Evolutionary conservation across 108 stramenopile genomes (phyloP).

Genomic region (Cyclotella cryptica): DNA sequence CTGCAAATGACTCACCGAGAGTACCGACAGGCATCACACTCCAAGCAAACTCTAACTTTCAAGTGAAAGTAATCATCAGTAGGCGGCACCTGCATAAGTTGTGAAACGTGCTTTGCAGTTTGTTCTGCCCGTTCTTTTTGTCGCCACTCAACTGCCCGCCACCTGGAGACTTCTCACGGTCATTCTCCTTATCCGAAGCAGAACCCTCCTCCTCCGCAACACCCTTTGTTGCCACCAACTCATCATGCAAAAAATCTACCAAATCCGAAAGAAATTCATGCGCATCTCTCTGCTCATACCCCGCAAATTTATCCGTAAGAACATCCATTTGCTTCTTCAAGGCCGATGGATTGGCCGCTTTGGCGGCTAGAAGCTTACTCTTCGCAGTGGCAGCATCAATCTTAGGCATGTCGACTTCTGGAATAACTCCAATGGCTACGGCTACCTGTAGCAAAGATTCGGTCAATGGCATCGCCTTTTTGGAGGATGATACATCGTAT

Average conservation of each 20-base stretch:
- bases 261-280: slow-evolving; percentile 80
- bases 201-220: background rate
- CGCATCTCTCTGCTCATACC: slow-evolving; percentile 82
- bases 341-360: slow-evolving; percentile 49
- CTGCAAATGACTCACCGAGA: slow-evolving; percentile 49
- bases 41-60: slow-evolving; percentile 69
- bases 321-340: slow-evolving; percentile 75
- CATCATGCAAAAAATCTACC: slow-evolving; percentile 78
- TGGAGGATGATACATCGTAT: slow-evolving; percentile 5
- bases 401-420: slow-evolving; percentile 24
- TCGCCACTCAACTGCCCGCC: background rate
- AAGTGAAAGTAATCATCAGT: slow-evolving; percentile 78
- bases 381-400: slow-evolving; percentile 14
- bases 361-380: slow-evolving; percentile 18
- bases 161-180: slow-evolving; percentile 7
- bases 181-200: slow-evolving; percentile 22
- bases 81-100: slow-evolving; percentile 31
- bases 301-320: slow-evolving; percentile 65
- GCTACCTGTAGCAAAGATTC: slow-evolving; percentile 49
- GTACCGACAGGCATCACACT: slow-evolving; percentile 78
- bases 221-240: slow-evolving; percentile 40
- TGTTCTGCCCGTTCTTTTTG: background rate
- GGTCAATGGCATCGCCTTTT: slow-evolving; percentile 48
- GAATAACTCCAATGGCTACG: slow-evolving; percentile 37
- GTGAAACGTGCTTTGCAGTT: slow-evolving; percentile 4